These are phyloP conservation scores for Allantophomopsis lycopodina DNA, from an alignment of 2,329 filamentous ascomycete species.

Conservation along the genomic window DNA sequence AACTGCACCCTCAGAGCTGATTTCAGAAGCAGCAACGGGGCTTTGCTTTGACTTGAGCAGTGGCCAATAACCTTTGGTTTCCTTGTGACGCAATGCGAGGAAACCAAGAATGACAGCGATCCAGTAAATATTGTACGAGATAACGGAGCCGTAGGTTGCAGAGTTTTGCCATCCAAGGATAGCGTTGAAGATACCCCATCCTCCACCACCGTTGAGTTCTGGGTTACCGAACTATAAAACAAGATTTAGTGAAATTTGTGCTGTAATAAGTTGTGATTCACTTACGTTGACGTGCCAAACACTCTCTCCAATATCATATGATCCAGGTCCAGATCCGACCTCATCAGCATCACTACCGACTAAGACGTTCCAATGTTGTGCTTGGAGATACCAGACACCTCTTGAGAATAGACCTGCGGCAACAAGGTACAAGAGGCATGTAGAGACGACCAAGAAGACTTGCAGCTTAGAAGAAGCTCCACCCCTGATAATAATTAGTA, in stretches of 20 bases:
- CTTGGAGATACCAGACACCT: slow-evolving; percentile 59
- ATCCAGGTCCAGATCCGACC: slow-evolving; percentile 50
- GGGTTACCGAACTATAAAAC: slow-evolving; percentile 51
- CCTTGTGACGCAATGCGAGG: not conserved
- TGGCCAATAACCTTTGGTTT: too few relatives aligned
- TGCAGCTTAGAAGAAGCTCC: slow-evolving; percentile 51
- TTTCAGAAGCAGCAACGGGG: not conserved
- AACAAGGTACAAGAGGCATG: slow-evolving; percentile 69
- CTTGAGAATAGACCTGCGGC: slow-evolving; percentile 68
- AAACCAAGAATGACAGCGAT: slow-evolving; percentile 53
- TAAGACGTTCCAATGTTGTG: slow-evolving; percentile 39
- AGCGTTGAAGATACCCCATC: slow-evolving; percentile 75
- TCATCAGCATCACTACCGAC: slow-evolving; percentile 38
- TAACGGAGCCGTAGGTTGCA: slow-evolving; percentile 73
- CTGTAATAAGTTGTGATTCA: too few relatives aligned
- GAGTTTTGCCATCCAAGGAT: slow-evolving; percentile 77
- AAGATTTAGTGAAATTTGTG: too few relatives aligned
- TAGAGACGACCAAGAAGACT: slow-evolving; percentile 63
- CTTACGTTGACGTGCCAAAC: slow-evolving; percentile 63
- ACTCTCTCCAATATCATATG: slow-evolving; percentile 60
- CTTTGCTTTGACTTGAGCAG: too few relatives aligned
- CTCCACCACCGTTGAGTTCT: slow-evolving; percentile 39
- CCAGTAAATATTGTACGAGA: slow-evolving; percentile 81
- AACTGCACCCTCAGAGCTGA: not conserved
- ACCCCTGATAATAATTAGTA: slow-evolving; percentile 21